A percentile compares a stretch with the other conserved stretches of the same genome.
These are phyloP conservation scores for Colletotrichum noveboracense DNA, from an alignment of 2,329 filamentous ascomycete species.

Conservation along the genomic window DNA sequence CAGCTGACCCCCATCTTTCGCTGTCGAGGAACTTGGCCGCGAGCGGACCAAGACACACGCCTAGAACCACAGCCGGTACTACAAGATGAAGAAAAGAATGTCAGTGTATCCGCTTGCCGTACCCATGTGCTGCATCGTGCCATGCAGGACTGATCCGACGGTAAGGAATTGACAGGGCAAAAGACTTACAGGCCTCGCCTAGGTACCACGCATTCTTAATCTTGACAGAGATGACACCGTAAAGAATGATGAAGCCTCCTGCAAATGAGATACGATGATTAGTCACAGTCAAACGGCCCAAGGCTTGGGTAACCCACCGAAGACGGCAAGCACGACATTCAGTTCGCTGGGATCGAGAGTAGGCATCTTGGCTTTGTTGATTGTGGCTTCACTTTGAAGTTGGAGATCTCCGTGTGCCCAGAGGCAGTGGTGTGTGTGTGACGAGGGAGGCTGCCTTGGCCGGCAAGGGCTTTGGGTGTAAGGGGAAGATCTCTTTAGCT, in stretches of 20 bases:
- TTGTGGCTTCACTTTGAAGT: neutral
- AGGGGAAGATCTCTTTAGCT: neutral
- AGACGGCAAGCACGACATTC: conserved; percentile 53
- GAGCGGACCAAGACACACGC: conserved; percentile 59
- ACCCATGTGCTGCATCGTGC: neutral
- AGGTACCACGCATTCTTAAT: conserved; percentile 59
- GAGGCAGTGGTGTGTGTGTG: conserved; percentile 1
- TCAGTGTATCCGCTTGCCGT: neutral
- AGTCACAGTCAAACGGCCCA: neutral
- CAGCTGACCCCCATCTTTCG: conserved; percentile 42
- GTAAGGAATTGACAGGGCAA: neutral
- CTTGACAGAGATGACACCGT: conserved; percentile 56
- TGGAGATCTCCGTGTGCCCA: neutral
- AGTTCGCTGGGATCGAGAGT: conserved; percentile 34
- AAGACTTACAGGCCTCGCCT: conserved; percentile 54
- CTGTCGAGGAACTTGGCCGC: conserved; percentile 57
- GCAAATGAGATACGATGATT: neutral
- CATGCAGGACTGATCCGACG: neutral
- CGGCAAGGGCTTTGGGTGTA: conserved; percentile 1
- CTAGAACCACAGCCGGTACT: conserved; percentile 62
- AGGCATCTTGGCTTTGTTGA: conserved; percentile 23
- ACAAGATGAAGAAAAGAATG: neutral
- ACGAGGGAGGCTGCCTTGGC: conserved; percentile 12
- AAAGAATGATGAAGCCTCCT: conserved; percentile 53
- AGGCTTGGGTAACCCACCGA: conserved; percentile 38